Evolutionary conservation across 805 yeast genomes (phyloP).

Genomic region (Saccharomycodes ludwigii): DNA sequence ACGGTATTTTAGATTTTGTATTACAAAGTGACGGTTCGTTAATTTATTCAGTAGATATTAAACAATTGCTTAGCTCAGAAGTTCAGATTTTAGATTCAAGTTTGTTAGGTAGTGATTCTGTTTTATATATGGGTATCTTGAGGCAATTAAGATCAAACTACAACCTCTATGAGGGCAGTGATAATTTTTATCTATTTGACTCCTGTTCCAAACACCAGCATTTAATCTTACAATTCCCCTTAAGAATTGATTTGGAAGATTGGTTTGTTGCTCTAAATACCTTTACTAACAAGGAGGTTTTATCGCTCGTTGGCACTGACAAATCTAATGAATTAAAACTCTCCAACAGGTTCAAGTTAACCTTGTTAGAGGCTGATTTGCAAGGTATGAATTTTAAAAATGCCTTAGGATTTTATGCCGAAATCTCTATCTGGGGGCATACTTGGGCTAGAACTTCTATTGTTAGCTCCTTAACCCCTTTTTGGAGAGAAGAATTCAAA

Average conservation of each 20-base stretch:
- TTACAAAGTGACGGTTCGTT: slow-evolving; percentile 53
- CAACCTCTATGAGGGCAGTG: slow-evolving; percentile 2
- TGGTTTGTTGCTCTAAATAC: slow-evolving; percentile 62
- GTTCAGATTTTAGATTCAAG: slow-evolving; percentile 54
- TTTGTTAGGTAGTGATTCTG: slow-evolving; percentile 44
- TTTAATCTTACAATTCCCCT: slow-evolving; percentile 44
- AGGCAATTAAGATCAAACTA: slow-evolving; percentile 35
- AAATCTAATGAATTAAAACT: slow-evolving; percentile 33
- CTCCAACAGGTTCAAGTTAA: slow-evolving; percentile 40
- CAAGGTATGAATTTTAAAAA: slow-evolving; percentile 14
- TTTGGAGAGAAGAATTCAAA: slow-evolving; percentile 60
- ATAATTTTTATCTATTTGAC: slow-evolving; percentile 6
- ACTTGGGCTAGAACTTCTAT: slow-evolving; percentile 72
- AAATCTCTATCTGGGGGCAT: slow-evolving; percentile 57
- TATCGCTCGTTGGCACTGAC: slow-evolving; percentile 18
- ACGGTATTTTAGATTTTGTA: slow-evolving; percentile 49
- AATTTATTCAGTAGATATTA: slow-evolving; percentile 46
- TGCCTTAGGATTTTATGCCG: slow-evolving; percentile 41
- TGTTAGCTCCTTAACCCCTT: slow-evolving; percentile 42
- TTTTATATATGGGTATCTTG: slow-evolving; percentile 45
- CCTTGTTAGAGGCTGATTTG: slow-evolving; percentile 55
- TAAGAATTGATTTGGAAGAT: slow-evolving; percentile 60
- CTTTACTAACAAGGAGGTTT: slow-evolving; percentile 42
- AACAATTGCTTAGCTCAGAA: slow-evolving; percentile 42
- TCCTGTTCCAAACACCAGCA: slow-evolving; percentile 9